These are phyloP conservation scores for Litsea cubeba DNA, from an alignment of 164 flowering plant genomes.

Conservation along the genomic window DNA sequence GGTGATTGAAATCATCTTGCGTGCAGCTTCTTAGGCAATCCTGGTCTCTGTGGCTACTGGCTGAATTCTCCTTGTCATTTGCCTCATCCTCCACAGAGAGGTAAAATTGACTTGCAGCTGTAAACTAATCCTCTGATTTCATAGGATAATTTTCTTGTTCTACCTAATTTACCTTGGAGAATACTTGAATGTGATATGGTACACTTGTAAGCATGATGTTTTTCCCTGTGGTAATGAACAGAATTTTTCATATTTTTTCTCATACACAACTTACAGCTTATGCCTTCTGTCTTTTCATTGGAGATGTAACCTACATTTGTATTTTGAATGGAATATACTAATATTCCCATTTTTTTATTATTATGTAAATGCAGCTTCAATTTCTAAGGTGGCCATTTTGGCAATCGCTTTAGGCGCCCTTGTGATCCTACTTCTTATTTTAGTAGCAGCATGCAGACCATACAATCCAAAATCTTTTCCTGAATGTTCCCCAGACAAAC, in stretches of 20 bases:
- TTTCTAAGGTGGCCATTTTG: slow-evolving; percentile 88
- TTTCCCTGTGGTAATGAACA: not conserved
- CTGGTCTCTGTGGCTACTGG: slow-evolving; percentile 85
- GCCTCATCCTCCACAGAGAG: slow-evolving; percentile 53
- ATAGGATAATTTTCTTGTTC: not conserved
- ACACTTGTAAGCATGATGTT: not conserved
- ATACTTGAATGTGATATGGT: not conserved
- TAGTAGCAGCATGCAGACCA: slow-evolving; percentile 74
- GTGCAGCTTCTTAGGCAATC: slow-evolving; percentile 79
- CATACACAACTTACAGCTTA: too few species aligned
- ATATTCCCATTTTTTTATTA: not conserved
- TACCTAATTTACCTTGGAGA: not conserved
- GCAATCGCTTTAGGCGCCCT: slow-evolving; percentile 88
- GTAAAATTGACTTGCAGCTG: slow-evolving; percentile 28
- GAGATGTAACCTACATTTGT: not conserved
- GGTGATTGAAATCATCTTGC: not conserved
- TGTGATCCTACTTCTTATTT: slow-evolving; percentile 78
- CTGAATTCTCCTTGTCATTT: slow-evolving; percentile 53
- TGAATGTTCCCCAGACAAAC: slow-evolving; percentile 73
- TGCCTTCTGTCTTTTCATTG: not conserved
- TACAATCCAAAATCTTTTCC: slow-evolving; percentile 47
- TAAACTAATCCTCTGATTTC: not conserved
- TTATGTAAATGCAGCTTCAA: slow-evolving; percentile 48
- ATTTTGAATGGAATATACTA: not conserved
- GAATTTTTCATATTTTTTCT: not conserved